A percentile compares a stretch with the other conserved stretches of the same genome.
These are phyloP conservation scores for Xerocomus brunneocitrinus DNA, from an alignment of 768 basidiomycete genomes.

Conservation along the genomic window DNA sequence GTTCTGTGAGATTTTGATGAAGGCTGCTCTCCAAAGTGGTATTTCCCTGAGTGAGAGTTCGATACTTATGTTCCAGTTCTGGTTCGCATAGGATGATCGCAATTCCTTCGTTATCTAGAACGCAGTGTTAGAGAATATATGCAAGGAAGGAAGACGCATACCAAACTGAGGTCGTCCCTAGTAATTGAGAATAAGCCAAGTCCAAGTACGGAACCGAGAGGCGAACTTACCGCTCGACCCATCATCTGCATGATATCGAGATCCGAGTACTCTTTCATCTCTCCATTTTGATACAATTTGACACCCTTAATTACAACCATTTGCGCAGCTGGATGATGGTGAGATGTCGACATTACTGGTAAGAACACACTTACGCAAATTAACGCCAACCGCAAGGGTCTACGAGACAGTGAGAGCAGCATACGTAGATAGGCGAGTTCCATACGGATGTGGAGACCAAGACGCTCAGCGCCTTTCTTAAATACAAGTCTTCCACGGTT, in stretches of 20 bases:
- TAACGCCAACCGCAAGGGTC: conserved; percentile 96
- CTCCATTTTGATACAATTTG: conserved; percentile 66
- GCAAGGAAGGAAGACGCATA: conserved; percentile 22
- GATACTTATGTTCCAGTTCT: conserved; percentile 68
- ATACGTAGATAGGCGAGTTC: conserved; percentile 1
- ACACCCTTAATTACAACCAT: conserved; percentile 94
- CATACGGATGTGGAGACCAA: conserved; percentile 82
- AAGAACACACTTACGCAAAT: conserved; percentile 62
- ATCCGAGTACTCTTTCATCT: conserved; percentile 79
- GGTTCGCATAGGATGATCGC: conserved; percentile 81
- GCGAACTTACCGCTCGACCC: conserved; percentile 71
- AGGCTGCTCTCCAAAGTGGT: conserved; percentile 83
- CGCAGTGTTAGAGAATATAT: background rate
- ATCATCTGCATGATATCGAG: conserved; percentile 96
- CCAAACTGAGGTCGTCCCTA: conserved; percentile 92
- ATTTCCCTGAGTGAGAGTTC: conserved; percentile 59
- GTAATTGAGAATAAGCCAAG: background rate
- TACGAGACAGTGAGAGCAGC: conserved; percentile 28
- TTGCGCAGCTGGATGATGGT: conserved; percentile 63
- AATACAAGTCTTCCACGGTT: conserved; percentile 67
- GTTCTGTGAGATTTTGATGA: conserved; percentile 80
- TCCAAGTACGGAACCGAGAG: background rate
- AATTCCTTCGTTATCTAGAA: conserved; percentile 72
- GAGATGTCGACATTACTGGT: background rate
- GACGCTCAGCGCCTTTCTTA: conserved; percentile 57